Base-by-base conservation (phyloP, 2,329 filamentous ascomycete species). In the Colletotrichum sp. region DNA sequence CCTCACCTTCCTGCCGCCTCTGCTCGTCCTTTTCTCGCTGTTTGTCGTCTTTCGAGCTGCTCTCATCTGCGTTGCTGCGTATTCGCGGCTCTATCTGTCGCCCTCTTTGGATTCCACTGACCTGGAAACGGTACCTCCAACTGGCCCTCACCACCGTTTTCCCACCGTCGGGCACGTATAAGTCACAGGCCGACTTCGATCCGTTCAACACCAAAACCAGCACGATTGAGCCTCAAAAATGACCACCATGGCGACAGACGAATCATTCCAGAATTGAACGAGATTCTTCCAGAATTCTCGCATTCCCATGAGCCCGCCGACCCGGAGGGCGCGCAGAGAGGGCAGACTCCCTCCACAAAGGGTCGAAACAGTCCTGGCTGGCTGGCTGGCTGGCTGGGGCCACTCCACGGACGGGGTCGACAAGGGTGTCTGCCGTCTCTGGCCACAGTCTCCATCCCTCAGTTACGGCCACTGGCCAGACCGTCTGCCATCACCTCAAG, bases 321-420 rank as follows among this genome's bases (percentile, higher is more conserved):
- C 15, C 12, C 18, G 39, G 39, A 55, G 36, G 70, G 49, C 34
- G 44, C 36, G 30, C 59, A 34, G 30, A 34, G 32, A 63, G 68
- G 55, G 39, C 63, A 72, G 55, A 63, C 39, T 64, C 63, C 69
- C 73, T 72, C 68, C 72, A 49, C 69, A 32, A 67, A 72, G 64
- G 63, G 44, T 68, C 64, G 70, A 73, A 68, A 68, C 73, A 68
- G 57, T 59, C 57, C 34, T 73, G 62, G 34, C 44, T 66, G 64
- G 65, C 65, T 68, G 44, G 39, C 39, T 49, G 44, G n/a, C 44
- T 49, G 18, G 32, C 67, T 24, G 44, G 64, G 59, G 32, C 70
- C 70, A 73, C 70, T 73, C 64, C 44, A 68, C 73, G 57, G 59
- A 76, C 57, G 70, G 64, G 64, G 64, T 39, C 70, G 70, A 73